These are phyloP conservation scores for Dryas drummondii DNA, from an alignment of 306 rosid species.

Conservation along the genomic window DNA sequence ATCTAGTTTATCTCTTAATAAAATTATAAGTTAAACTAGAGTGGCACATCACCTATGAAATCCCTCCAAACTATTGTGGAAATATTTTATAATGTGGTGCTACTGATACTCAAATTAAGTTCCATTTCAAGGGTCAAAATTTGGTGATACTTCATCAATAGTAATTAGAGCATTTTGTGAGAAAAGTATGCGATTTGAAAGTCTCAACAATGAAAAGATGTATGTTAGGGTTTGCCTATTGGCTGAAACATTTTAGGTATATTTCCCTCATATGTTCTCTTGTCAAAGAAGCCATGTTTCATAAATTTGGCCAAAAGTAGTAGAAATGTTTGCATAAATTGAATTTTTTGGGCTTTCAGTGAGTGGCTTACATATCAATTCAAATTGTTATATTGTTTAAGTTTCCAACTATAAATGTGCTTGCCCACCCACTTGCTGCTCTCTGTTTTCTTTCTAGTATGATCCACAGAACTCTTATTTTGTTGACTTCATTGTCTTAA, in stretches of 20 bases:
- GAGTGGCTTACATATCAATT: neutral
- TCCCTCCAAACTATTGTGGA: neutral
- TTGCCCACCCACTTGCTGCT: neutral
- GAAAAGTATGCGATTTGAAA: neutral
- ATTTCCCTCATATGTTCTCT: neutral
- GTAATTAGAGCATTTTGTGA: neutral
- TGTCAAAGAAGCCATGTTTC: neutral
- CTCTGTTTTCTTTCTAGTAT: neutral
- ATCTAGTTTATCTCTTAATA: too few relatives aligned
- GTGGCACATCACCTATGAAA: too few relatives aligned
- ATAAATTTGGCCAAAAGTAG: too few relatives aligned
- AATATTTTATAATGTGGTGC: neutral
- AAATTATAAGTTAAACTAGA: too few relatives aligned
- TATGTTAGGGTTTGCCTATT: neutral
- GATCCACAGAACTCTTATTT: neutral
- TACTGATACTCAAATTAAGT: neutral
- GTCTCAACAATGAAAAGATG: neutral
- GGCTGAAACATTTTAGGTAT: neutral
- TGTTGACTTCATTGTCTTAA: neutral
- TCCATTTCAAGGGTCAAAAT: neutral
- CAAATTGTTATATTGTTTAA: neutral
- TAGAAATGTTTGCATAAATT: too few relatives aligned
- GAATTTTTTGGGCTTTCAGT: neutral
- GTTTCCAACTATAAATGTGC: neutral
- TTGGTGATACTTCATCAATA: neutral